Evolutionary conservation across 306 rosid species (phyloP).

Genomic region (Ceratonia siliqua): DNA sequence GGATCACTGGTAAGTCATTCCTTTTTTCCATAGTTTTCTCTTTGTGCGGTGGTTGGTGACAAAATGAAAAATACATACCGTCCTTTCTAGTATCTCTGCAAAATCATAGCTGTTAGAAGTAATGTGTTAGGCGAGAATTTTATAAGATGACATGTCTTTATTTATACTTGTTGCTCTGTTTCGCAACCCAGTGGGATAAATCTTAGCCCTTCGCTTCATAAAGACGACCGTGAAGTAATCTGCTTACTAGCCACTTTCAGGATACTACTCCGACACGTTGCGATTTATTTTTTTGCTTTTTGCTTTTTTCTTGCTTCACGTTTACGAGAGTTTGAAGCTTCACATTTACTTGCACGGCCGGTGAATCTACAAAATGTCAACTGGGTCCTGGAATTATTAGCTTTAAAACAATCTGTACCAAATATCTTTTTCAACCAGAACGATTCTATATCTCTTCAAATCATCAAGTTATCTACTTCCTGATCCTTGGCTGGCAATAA

Average conservation of each 20-base stretch:
- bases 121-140: conserved; percentile 2
- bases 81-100: neutral
- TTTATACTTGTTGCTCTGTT: neutral
- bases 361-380: conserved; percentile 1
- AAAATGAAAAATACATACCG: neutral
- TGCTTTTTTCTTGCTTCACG: neutral
- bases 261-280: neutral
- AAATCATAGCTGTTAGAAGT: neutral
- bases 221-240: neutral
- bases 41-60: neutral
- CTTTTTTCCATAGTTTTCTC: neutral
- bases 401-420: conserved; percentile 21
- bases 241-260: conserved; percentile 2
- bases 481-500: neutral
- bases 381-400: conserved; percentile 24
- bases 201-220: neutral
- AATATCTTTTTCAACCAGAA: neutral
- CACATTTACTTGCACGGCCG: neutral
- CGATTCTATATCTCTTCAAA: neutral
- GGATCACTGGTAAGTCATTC: neutral
- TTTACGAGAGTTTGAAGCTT: neutral
- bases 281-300: neutral
- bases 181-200: neutral
- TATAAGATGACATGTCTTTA: neutral
- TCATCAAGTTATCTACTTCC: neutral